These are phyloP conservation scores for Carpinus viminea DNA, from an alignment of 306 rosid genomes.

Conservation along the genomic window DNA sequence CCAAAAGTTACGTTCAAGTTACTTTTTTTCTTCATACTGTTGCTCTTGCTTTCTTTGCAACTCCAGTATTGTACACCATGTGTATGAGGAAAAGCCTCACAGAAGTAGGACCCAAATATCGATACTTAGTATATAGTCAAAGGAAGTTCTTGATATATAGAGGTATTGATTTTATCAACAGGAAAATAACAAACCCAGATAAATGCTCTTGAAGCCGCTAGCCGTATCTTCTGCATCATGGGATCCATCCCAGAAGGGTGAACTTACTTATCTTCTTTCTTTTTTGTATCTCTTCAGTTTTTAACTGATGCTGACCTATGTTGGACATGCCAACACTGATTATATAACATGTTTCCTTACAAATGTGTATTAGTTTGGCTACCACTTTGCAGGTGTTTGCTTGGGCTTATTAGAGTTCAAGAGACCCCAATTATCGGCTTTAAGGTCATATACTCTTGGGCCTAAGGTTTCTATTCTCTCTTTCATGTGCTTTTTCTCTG, in stretches of 20 bases:
- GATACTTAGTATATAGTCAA: neutral
- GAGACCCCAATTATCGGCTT: neutral
- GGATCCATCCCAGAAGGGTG: slow-evolving; percentile 55
- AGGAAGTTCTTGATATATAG: neutral
- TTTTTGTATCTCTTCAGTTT: neutral
- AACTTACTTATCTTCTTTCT: slow-evolving; percentile 15
- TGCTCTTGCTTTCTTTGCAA: neutral
- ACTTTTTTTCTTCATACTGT: neutral
- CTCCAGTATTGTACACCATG: neutral
- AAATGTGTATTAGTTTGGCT: slow-evolving; percentile 14
- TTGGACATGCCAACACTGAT: neutral
- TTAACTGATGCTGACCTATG: neutral
- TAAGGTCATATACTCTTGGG: slow-evolving; percentile 36
- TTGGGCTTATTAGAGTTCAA: slow-evolving; percentile 35
- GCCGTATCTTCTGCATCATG: slow-evolving; percentile 44
- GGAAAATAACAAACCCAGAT: slow-evolving; percentile 7
- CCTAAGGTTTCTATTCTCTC: slow-evolving; percentile 56
- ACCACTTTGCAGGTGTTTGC: slow-evolving; percentile 47
- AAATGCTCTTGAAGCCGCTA: slow-evolving; percentile 51
- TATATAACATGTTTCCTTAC: slow-evolving; percentile 3
- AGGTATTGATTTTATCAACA: neutral
- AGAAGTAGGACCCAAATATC: neutral
- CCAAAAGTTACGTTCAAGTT: neutral
- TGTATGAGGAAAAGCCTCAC: slow-evolving; percentile 23
- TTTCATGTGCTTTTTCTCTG: slow-evolving; percentile 4